A percentile compares a stretch with the other conserved stretches of the same genome.
Evolutionary conservation across 768 basidiomycete species (phyloP).

Genomic region (Auriscalpium microsporum): DNA sequence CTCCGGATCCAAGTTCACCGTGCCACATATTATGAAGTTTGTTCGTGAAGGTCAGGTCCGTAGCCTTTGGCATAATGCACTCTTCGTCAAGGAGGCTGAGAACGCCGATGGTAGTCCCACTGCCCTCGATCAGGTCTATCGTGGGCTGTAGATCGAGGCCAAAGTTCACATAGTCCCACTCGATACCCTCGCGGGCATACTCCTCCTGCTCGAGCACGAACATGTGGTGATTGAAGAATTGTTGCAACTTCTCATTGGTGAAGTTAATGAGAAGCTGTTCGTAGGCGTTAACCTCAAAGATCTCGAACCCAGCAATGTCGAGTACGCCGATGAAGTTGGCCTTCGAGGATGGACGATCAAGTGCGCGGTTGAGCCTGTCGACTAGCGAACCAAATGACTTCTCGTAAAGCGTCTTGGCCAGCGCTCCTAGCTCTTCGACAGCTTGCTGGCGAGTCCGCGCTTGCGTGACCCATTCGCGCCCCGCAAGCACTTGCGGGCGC

Average conservation of each 20-base stretch:
- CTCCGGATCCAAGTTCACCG: constrained; percentile 32
- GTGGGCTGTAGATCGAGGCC: constrained; percentile 96
- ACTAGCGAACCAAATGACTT: constrained; percentile 93
- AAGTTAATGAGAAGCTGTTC: constrained; percentile 98
- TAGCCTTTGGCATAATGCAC: constrained; percentile 99
- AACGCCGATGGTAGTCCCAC: constrained; percentile 69
- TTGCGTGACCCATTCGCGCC: constrained; percentile 95
- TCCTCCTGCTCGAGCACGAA: constrained; percentile 99
- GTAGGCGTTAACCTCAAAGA: constrained; percentile 89
- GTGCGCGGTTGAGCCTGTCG: constrained; percentile 87
- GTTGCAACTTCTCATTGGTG: constrained; percentile 97
- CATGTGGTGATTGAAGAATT: constrained; percentile 99
- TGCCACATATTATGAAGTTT: constrained; percentile 82
- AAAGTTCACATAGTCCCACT: constrained; percentile 98
- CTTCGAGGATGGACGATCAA: constrained; percentile 88
- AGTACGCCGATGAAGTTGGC: constrained; percentile 95
- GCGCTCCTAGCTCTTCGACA: constrained; percentile 79
- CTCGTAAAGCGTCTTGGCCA: constrained; percentile 95
- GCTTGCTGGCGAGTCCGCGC: constrained; percentile 88
- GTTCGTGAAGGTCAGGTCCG: constrained; percentile 88
- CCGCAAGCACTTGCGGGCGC: constrained; percentile 85
- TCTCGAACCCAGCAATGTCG: constrained; percentile 99
- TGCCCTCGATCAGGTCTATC: constrained; percentile 91
- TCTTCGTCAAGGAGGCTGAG: constrained; percentile 93
- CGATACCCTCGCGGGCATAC: constrained; percentile 90